Base-by-base conservation (phyloP, 495 filamentous ascomycete genomes). In the Xylaria intraflava region DNA sequence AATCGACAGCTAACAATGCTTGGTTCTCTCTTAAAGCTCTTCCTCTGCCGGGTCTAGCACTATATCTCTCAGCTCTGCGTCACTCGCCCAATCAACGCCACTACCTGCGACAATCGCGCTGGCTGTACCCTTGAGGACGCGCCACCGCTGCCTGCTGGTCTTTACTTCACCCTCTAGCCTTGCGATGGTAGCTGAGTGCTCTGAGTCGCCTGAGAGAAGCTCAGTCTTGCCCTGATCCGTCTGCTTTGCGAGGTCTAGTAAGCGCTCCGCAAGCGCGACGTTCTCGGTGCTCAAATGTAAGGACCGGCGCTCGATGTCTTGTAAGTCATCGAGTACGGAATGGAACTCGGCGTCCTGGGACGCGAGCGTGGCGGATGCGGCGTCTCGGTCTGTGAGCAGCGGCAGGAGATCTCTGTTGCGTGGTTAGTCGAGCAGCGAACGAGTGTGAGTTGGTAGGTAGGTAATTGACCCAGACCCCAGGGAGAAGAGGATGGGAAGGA, bases 41-140 rank as follows among this genome's bases (percentile, higher is more conserved):
- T 55, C 80, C 39, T 80, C 78, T 56, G 85, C 83, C 50, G 82
- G 78, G 66, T 91, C 87, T 49, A 95, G 72, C 19, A 95, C 90
- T 55, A 93, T 72, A 43, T 79, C 81, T 54, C 81, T 71, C 49
- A 95, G 72, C 47, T 72, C 74, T 36, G 82, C 78, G 66, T 95
- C 82, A 42, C 81, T 73, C 19, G 79, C 82, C 90, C 90, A 96
- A 58, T 95, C 81, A 30, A 93, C 70, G 39, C 90, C 90, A 65
- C 90, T 95, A 6, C 85, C 88, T 20, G 85, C 88, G 29, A 96
- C 78, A 33, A 88, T 76, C 3, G 82, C 87, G 49, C 83, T 85
- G 11, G 84, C 76, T 23, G 88, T 78, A 35, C 78, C 84, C 69
- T 91, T 90, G 71, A 92, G 81, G 33, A 82, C 78, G 46, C 82